These are phyloP conservation scores for Talaromyces ruber DNA, from an alignment of 495 filamentous ascomycete species.

Conservation along the genomic window DNA sequence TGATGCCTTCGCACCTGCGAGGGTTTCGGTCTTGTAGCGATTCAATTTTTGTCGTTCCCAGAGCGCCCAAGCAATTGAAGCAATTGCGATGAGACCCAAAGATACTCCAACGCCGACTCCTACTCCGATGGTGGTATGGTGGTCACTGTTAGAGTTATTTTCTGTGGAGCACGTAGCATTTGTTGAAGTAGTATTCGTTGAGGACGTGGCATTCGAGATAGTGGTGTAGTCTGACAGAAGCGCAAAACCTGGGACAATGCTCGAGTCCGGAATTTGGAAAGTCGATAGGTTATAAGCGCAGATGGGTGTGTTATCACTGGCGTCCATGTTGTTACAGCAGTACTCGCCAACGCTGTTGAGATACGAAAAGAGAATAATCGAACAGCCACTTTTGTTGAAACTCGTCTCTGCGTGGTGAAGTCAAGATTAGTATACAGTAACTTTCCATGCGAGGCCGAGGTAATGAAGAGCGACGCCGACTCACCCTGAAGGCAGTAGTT, in stretches of 20 bases:
- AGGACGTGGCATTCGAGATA: conserved; percentile 5
- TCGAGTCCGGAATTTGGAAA: conserved; percentile 14
- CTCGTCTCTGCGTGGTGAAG: conserved; percentile 4
- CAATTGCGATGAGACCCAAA: conserved; percentile 21
- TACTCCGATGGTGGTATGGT: conserved; percentile 12
- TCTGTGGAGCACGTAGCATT: neutral
- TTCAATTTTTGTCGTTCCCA: conserved; percentile 14
- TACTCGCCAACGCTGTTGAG: conserved; percentile 14
- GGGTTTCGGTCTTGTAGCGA: neutral
- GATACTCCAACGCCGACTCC: conserved; percentile 17
- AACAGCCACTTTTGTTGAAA: conserved; percentile 12
- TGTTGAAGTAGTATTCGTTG: conserved; percentile 6
- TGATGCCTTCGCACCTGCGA: neutral
- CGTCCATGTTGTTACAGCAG: conserved; percentile 21
- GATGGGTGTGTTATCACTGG: conserved; percentile 6
- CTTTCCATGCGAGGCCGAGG: neutral
- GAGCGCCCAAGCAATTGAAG: conserved; percentile 18
- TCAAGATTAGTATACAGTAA: neutral
- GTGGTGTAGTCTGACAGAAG: conserved; percentile 12
- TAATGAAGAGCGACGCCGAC: neutral
- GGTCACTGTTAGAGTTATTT: neutral
- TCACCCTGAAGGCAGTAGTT: conserved; percentile 8
- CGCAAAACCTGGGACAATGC: conserved; percentile 12
- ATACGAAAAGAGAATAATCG: conserved; percentile 18
- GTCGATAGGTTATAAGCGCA: conserved; percentile 13